These are phyloP conservation scores for Arthroderma sp. DNA, from an alignment of 2,329 filamentous ascomycete species.

Conservation along the genomic window DNA sequence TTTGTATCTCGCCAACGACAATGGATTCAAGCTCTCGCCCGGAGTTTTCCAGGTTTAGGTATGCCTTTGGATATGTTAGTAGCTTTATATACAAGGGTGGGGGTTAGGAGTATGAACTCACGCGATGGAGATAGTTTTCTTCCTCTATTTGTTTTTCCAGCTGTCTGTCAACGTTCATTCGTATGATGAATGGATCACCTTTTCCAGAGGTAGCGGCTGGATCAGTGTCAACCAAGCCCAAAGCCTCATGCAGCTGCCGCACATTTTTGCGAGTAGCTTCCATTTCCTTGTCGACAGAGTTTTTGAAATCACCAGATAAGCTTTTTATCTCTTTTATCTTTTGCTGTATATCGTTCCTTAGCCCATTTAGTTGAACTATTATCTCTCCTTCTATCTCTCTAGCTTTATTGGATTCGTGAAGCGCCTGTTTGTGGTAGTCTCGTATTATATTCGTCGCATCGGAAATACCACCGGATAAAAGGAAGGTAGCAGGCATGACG, in stretches of 20 bases:
- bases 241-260: constrained; percentile 62
- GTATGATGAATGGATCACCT: constrained; percentile 81
- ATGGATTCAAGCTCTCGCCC: constrained; percentile 92
- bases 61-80: constrained; percentile 47
- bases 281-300: constrained; percentile 89
- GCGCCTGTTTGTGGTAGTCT: constrained; percentile 67
- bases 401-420: constrained; percentile 74
- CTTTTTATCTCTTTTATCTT: constrained; percentile 99
- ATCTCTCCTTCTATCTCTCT: constrained; percentile 85
- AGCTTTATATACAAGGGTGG: not conserved
- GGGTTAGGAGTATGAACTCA: constrained; percentile 29
- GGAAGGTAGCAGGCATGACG: constrained; percentile 58
- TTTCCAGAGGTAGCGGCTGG: constrained; percentile 64
- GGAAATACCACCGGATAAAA: constrained; percentile 68
- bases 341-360: constrained; percentile 77
- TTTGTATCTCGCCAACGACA: constrained; percentile 93
- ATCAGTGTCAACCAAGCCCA: constrained; percentile 70
- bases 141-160: constrained; percentile 88
- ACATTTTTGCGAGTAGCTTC: constrained; percentile 70
- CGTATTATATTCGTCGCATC: constrained; percentile 73
- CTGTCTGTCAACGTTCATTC: constrained; percentile 74
- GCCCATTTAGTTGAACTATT: constrained; percentile 68
- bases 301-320: constrained; percentile 89
- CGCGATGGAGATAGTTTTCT: constrained; percentile 90
- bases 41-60: constrained; percentile 84